A percentile compares a stretch with the other conserved stretches of the same genome.
Conservation (phyloP, 257 asterid genomes). For the Solanum tarijense region DNA sequence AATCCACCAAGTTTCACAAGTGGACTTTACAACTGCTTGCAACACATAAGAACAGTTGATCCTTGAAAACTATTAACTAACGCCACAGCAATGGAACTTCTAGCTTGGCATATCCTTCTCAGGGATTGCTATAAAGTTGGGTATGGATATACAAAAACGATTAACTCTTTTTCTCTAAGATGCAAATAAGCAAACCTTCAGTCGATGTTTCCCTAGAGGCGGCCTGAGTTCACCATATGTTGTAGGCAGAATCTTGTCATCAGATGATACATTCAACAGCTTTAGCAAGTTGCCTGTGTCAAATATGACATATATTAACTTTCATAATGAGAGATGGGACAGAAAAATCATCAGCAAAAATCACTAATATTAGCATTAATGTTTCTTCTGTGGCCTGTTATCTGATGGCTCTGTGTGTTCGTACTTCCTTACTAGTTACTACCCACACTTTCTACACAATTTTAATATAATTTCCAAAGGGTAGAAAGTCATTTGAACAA, state of each 20-base stretch:
- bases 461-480: background rate
- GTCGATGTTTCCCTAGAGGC: slow-evolving; percentile 93
- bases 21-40: background rate
- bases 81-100: background rate
- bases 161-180: background rate
- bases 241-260: slow-evolving; percentile 60
- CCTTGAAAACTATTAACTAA: background rate
- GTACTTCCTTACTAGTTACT: background rate
- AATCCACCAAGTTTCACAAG: background rate
- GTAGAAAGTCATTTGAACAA: background rate
- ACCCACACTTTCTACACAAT: background rate
- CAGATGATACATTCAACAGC: slow-evolving; percentile 65
- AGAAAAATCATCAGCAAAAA: background rate
- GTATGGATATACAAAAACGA: background rate
- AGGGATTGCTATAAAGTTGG: background rate
- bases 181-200: slow-evolving; percentile 46
- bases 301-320: background rate
- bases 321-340: background rate
- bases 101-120: background rate
- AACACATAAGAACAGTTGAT: background rate
- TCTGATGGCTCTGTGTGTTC: background rate
- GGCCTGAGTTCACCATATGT: slow-evolving; percentile 93
- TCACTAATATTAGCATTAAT: background rate
- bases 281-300: slow-evolving; percentile 66
- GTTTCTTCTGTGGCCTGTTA: background rate